phyloP scores from a whole-genome alignment of 306 rosid genomes.

The Coriaria nepalensis region DNA sequence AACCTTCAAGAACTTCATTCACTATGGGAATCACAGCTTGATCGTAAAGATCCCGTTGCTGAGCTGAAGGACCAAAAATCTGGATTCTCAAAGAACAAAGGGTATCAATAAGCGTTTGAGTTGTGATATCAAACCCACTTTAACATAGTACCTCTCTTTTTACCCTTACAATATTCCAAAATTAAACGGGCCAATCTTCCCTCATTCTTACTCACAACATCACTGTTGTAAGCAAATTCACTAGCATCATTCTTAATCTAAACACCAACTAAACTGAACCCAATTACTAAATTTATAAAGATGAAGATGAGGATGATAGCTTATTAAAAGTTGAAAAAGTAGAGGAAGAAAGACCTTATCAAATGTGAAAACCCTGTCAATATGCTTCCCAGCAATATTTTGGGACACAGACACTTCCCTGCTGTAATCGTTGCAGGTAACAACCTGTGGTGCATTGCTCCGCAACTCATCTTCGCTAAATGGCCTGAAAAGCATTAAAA shows the following conservation, averaged over 20 bases:
- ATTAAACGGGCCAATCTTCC: no score
- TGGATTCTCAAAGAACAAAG: constrained; percentile 6
- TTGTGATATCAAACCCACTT: no score
- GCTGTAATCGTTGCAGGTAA: constrained; percentile 61
- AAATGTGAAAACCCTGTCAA: constrained; percentile 76
- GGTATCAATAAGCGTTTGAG: no score
- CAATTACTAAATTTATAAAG: background rate
- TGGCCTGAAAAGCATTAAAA: constrained; percentile 32
- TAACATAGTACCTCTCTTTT: no score
- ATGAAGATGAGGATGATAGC: background rate
- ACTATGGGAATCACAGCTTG: constrained; percentile 84
- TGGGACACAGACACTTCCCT: constrained; percentile 85
- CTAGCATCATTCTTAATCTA: no score
- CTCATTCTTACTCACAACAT: no score
- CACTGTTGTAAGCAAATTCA: no score
- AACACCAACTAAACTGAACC: no score
- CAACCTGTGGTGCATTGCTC: constrained; percentile 76
- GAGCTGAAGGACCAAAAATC: constrained; percentile 89
- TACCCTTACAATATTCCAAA: no score
- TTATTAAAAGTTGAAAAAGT: background rate
- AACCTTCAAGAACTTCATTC: constrained; percentile 76
- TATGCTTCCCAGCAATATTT: constrained; percentile 80
- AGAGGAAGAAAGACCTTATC: constrained; percentile 47
- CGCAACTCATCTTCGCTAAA: constrained; percentile 87
- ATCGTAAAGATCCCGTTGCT: constrained; percentile 73